Base-by-base conservation (phyloP, 371 early-diverging fungal genomes). In the Mortierella sp. region DNA sequence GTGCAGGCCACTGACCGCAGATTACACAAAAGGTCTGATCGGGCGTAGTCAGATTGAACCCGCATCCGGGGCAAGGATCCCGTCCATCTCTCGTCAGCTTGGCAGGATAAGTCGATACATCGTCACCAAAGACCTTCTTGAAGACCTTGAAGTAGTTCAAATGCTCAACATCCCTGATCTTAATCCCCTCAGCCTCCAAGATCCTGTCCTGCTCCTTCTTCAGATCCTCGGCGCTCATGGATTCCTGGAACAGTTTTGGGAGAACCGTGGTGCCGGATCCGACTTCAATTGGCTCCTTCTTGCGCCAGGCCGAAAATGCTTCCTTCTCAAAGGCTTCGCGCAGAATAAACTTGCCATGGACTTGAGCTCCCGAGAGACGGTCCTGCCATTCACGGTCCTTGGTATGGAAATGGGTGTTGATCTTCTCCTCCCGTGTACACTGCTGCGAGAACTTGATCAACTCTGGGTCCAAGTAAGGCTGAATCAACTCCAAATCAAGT, bases 1-100 rank as follows among this genome's bases (percentile, higher is more conserved):
- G 84, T 1, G 91, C 91, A 10, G 93, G 93, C 89, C 91, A 93
- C 63, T 88, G 87, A 0, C 93, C 92, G 68, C 93, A 93, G 13
- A 90, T 90, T n/a, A 86, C 86, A 80, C 93, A 93, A 76, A 90
- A 91, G 65, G 79, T 91, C 72, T 89, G 88, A 38, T 88, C 90
- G 6, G 81, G 75, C 13, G 87, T 70, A 14, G 84, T 83, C 57
- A 93, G 80, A 65, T 90, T 84, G 70, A 89, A 93, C 14, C 90
- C 90, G 72, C 93, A 93, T 28, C 86, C 89, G 0, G 83, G 86
- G 70, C 93, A 93, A 26, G 91, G 91, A 45, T 91, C 91, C 5
- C 80, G 57, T 11, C 91, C 91, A 76, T 87, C 87, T 47, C 88
- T 86, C 6, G 42, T 80, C n/a, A 81, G 54, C 28, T 68, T 76